Evolutionary conservation across 1,139 yeast genomes (phyloP).

Genomic region (Nakaseomyces nivariensis): DNA sequence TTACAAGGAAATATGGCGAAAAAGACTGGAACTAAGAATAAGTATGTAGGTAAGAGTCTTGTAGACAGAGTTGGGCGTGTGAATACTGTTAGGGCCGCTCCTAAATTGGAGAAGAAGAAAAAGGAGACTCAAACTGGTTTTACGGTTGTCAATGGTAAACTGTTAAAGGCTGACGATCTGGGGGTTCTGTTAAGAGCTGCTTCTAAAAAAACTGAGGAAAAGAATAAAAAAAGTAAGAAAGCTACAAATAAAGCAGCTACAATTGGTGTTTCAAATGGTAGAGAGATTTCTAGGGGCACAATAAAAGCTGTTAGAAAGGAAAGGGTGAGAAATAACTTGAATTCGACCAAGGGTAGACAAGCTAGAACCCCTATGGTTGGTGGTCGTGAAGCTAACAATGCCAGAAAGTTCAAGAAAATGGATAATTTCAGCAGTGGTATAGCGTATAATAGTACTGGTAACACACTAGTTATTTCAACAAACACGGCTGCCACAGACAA

Average conservation of each 20-base stretch:
- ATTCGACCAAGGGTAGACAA: not conserved
- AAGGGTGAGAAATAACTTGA: not conserved
- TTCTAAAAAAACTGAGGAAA: constrained; percentile 1
- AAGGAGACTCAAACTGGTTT: constrained; percentile 12
- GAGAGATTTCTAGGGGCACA: not conserved
- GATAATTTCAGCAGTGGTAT: too few relatives aligned
- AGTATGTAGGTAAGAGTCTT: not conserved
- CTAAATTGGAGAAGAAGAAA: not conserved
- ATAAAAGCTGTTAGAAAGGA: not conserved
- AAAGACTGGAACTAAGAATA: not conserved
- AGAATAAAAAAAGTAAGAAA: not conserved
- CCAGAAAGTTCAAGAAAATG: too few relatives aligned
- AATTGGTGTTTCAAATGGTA: not conserved
- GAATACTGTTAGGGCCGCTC: not conserved
- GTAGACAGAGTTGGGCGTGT: constrained; percentile 2
- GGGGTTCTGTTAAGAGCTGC: constrained; percentile 22
- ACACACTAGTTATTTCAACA: constrained; percentile 18
- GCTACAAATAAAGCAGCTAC: not conserved
- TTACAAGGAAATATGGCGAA: constrained; percentile 3
- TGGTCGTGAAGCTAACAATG: constrained; percentile 32
- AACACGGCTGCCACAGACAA: constrained; percentile 7
- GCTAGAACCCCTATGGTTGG: constrained; percentile 1
- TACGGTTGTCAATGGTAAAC: constrained; percentile 22
- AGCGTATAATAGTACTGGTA: not conserved
- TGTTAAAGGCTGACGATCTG: constrained; percentile 20